phyloP scores from a whole-genome alignment of 2,329 filamentous ascomycete species.

The Penicillium sp. region DNA sequence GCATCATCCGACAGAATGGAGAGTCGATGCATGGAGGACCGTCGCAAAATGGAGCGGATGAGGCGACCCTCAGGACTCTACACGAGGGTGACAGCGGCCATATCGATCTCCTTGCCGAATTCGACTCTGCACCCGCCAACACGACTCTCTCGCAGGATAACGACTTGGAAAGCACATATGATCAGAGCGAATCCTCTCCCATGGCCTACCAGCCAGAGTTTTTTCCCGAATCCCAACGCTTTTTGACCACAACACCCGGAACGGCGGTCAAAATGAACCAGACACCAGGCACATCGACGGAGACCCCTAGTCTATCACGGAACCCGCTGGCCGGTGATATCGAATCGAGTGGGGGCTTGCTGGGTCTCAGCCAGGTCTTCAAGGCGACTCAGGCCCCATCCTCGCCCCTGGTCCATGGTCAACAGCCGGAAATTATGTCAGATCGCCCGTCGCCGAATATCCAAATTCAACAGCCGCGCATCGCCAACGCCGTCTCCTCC shows the following conservation, averaged over 20 bases:
- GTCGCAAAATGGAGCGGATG: constrained; percentile 28
- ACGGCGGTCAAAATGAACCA: constrained; percentile 37
- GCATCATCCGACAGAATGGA: constrained; percentile 38
- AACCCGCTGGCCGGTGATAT: constrained; percentile 43
- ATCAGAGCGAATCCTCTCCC: constrained; percentile 38
- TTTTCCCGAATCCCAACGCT: constrained; percentile 49
- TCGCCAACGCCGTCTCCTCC: constrained; percentile 38
- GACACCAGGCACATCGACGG: constrained; percentile 26
- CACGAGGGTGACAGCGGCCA: constrained; percentile 45
- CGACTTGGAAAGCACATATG: constrained; percentile 37
- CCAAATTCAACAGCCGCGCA: constrained; percentile 40
- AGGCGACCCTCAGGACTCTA: constrained; percentile 39
- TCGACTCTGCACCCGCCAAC: constrained; percentile 30
- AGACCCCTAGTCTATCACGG: constrained; percentile 42
- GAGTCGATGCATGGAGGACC: constrained; percentile 26
- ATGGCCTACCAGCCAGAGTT: constrained; percentile 38
- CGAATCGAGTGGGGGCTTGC: constrained; percentile 39
- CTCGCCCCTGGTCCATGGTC: constrained; percentile 42
- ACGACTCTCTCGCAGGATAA: constrained; percentile 50
- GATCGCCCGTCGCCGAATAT: constrained; percentile 52
- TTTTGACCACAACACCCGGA: constrained; percentile 44
- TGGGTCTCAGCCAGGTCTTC: constrained; percentile 50
- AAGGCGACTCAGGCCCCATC: constrained; percentile 49
- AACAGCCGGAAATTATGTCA: constrained; percentile 40
- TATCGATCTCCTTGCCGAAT: constrained; percentile 43